A percentile compares a stretch with the other conserved stretches of the same genome.
These are phyloP conservation scores for Pestalotiopsis sp. DNA, from an alignment of 2,329 filamentous ascomycete genomes.

Conservation along the genomic window DNA sequence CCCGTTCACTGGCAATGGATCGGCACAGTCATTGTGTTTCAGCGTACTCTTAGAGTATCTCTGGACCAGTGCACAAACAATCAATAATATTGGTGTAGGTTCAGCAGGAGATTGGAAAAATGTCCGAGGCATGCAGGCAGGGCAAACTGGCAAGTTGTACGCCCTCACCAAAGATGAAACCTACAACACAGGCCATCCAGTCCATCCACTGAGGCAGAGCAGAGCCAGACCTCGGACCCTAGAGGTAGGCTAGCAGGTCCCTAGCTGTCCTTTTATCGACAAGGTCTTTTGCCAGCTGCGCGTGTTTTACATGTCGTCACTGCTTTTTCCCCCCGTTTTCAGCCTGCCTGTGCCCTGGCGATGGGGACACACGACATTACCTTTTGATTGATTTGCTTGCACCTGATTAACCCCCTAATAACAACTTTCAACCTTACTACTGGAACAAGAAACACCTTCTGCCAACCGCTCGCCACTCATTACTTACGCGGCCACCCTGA, in stretches of 20 bases:
- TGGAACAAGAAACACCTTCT: not conserved
- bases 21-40: not conserved
- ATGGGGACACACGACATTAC: not conserved
- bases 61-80: not conserved
- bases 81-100: not conserved
- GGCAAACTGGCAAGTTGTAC: no score
- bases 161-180: not conserved
- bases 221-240: not conserved
- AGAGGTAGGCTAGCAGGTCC: not conserved
- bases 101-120: not conserved
- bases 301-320: not conserved
- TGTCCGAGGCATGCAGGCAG: not conserved
- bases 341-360: not conserved
- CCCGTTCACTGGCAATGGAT: not conserved
- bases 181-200: not conserved
- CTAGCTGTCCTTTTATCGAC: constrained; percentile 1
- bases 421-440: not conserved
- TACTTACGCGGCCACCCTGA: not conserved
- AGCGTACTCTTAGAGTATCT: not conserved
- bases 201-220: not conserved
- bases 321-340: constrained; percentile 1
- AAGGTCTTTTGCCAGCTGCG: not conserved
- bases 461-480: not conserved
- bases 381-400: not conserved
- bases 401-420: not conserved